These are phyloP conservation scores for Alternaria infectoria DNA, from an alignment of 2,329 filamentous ascomycete species.

Conservation along the genomic window DNA sequence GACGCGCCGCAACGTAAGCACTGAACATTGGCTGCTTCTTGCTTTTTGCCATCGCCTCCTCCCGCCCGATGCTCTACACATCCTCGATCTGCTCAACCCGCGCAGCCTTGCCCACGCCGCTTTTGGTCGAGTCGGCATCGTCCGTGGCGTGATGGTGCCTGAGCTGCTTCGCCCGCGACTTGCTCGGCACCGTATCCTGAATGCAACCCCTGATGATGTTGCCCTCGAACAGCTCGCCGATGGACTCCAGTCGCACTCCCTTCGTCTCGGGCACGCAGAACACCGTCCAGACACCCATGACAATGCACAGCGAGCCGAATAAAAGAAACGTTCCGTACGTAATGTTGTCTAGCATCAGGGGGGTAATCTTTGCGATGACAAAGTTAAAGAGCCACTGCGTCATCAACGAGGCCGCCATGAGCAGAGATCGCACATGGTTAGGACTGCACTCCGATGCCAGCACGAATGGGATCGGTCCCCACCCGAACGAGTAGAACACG, in stretches of 20 bases:
- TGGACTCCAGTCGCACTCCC: conserved; percentile 51
- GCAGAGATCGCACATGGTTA: conserved; percentile 50
- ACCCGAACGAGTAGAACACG: conserved; percentile 56
- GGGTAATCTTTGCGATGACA: conserved; percentile 46
- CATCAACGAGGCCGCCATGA: conserved; percentile 55
- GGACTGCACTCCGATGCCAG: conserved; percentile 51
- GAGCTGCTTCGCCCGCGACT: conserved; percentile 47
- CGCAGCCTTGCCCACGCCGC: conserved; percentile 23
- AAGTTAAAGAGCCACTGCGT: conserved; percentile 53
- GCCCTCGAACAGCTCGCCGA: conserved; percentile 52
- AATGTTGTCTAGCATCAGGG: conserved; percentile 52
- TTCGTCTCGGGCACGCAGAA: conserved; percentile 54
- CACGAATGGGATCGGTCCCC: conserved; percentile 55
- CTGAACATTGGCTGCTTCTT: conserved; percentile 1
- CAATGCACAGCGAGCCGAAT: conserved; percentile 50
- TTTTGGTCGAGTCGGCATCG: conserved; percentile 33
- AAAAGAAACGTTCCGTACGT: conserved; percentile 54
- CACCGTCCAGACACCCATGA: conserved; percentile 52
- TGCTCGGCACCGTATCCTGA: conserved; percentile 48
- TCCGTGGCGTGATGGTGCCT: conserved; percentile 39
- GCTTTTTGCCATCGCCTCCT: conserved; percentile 12
- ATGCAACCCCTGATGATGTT: conserved; percentile 50
- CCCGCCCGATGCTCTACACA: conserved; percentile 18
- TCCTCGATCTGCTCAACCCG: conserved; percentile 40
- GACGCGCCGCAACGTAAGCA: conserved; percentile 12